Evolutionary conservation across 202 grass and related monocot genomes (phyloP), one percentile per base, ranked within the genome.

Genomic region (Digitaria exilis): DNA sequence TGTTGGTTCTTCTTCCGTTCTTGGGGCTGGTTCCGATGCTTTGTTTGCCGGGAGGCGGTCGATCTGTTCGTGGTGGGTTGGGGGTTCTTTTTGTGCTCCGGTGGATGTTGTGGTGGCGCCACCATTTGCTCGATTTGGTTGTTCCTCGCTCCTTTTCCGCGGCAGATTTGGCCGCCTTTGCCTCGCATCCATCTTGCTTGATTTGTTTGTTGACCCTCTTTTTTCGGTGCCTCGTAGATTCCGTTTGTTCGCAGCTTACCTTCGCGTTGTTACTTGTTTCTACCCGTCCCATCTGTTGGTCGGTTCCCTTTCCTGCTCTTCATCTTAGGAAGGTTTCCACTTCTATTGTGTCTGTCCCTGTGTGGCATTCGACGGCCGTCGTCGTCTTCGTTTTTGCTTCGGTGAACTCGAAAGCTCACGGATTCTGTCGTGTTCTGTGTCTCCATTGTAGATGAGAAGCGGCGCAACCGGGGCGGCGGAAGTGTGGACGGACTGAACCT

Each of bases 361-460:
- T 28, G 41, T 69, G 60, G 34, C 75, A 86, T 66, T 77, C 56
- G 26, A 22, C 14, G 37, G 26, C 56, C 52, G 50, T 28, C 65
- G 61, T 58, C 22, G 1, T 74, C 29, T 35, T 15, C 0, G 19
- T 8, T 8, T 83, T 71, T 52, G 67, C 13, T 39, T 59, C 0
- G 15, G 5, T 41, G 28, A 71, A 52, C 74, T 5, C 3, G 9
- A 14, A 46, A 2, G 43, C 84, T 87, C 35, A 83, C 44, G 45
- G 74, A 75, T 32, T 69, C 35, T 71, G 25, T 37, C 75, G 44
- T 29, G 5, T 57, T 25, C 41, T 22, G 6, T 39, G 7, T 8
- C 56, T 44, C 16, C 65, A 10, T 88, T 88, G 70, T 86, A 91
- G 89, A 88, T 88, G 89, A 85, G 82, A 82, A 88, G 82, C 84